A percentile compares a stretch with the other conserved stretches of the same genome.
These are phyloP conservation scores for Hibiscus mutabilis DNA, from an alignment of 345 rosid genomes.

Conservation along the genomic window DNA sequence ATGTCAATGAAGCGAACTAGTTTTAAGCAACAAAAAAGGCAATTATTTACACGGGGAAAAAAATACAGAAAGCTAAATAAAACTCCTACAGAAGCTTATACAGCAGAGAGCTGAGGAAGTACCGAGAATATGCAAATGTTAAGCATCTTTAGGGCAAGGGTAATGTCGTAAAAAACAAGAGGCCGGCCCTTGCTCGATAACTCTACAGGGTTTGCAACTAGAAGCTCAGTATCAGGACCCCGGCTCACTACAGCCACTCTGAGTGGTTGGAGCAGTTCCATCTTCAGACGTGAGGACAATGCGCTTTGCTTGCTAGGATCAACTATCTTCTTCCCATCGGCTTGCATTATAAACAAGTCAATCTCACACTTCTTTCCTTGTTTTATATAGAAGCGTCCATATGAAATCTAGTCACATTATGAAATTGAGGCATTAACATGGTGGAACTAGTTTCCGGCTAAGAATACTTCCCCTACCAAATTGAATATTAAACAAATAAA, in stretches of 20 bases:
- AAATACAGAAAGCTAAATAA: neutral
- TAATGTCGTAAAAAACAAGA: slow-evolving; percentile 79
- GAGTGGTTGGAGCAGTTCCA: slow-evolving; percentile 71
- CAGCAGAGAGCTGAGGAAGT: slow-evolving; percentile 13
- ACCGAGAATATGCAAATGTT: slow-evolving; percentile 80
- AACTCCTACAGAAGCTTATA: neutral
- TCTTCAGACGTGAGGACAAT: slow-evolving; percentile 49
- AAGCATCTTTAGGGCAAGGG: slow-evolving; percentile 76
- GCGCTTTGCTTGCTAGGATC: slow-evolving; percentile 75
- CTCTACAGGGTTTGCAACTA: slow-evolving; percentile 90
- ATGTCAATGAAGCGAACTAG: neutral
- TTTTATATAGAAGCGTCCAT: slow-evolving; percentile 69
- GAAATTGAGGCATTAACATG: slow-evolving; percentile 1
- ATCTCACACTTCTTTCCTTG: slow-evolving; percentile 62
- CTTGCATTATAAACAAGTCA: slow-evolving; percentile 78
- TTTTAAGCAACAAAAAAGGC: neutral
- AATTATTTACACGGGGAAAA: neutral
- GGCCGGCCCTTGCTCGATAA: slow-evolving; percentile 94
- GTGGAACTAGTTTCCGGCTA: neutral
- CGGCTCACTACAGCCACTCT: slow-evolving; percentile 69
- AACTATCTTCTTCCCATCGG: slow-evolving; percentile 82
- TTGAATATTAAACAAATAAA: neutral
- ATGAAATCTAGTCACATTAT: slow-evolving; percentile 53
- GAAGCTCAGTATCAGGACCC: slow-evolving; percentile 88
- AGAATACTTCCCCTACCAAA: neutral